Conservation (phyloP, 148 eudicot genomes). For the Talinum fruticosum region DNA sequence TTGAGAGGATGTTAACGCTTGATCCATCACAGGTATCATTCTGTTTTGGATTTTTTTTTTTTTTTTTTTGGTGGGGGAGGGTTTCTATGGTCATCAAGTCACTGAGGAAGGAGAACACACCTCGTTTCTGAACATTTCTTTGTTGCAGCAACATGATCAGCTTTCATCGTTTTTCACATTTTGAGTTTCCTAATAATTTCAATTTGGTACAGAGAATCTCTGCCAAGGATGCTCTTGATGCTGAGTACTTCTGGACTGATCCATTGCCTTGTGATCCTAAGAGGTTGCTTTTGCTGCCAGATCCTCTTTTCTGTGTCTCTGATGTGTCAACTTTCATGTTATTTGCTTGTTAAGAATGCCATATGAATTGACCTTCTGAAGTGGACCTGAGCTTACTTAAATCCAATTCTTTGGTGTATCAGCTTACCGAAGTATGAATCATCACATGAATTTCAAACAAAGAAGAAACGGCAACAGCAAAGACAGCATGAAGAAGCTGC, state of each 20-base stretch:
- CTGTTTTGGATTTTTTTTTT: neutral
- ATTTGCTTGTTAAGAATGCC: neutral
- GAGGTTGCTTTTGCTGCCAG: constrained; percentile 39
- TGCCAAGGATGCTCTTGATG: constrained; percentile 91
- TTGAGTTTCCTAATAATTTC: neutral
- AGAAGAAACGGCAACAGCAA: constrained; percentile 83
- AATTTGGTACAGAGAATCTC: constrained; percentile 60
- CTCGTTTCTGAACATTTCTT: neutral
- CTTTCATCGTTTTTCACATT: neutral
- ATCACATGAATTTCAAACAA: constrained; percentile 84
- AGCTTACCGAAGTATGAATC: constrained; percentile 84
- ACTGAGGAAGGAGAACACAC: neutral
- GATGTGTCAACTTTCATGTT: neutral
- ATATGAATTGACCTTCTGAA: neutral
- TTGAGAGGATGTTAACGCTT: constrained; percentile 86
- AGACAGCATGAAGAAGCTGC: constrained; percentile 73
- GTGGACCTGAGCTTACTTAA: neutral
- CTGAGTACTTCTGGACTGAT: constrained; percentile 87
- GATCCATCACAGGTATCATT: constrained; percentile 76
- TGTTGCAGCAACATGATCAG: neutral
- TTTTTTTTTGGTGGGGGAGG: neutral
- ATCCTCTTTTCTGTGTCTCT: constrained; percentile 6
- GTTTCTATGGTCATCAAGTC: neutral
- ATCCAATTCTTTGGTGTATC: constrained; percentile 2
- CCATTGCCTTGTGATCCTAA: constrained; percentile 93